These are phyloP conservation scores for Heimioporus punctisporus DNA, from an alignment of 1,284 basidiomycete species.

Conservation along the genomic window DNA sequence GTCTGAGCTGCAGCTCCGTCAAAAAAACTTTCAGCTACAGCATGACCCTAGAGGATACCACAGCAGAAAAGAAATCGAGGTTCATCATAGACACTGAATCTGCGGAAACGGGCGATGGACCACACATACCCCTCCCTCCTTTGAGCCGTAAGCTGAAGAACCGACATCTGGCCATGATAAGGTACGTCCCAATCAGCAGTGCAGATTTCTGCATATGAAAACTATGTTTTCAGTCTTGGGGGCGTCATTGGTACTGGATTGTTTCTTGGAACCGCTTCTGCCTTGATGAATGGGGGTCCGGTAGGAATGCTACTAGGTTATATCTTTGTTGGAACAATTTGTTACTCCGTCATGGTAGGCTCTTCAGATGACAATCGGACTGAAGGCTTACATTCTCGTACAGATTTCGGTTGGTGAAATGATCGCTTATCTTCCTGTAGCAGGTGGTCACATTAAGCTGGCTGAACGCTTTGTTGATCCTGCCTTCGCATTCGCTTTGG, in stretches of 20 bases:
- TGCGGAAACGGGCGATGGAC: background rate
- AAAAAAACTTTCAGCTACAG: background rate
- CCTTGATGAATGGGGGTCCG: slow-evolving; percentile 27
- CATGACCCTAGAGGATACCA: slow-evolving; percentile 1
- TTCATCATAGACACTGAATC: slow-evolving; percentile 2
- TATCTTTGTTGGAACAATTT: slow-evolving; percentile 28
- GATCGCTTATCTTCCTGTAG: slow-evolving; percentile 38
- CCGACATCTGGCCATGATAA: slow-evolving; percentile 27
- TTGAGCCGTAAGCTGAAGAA: slow-evolving; percentile 25
- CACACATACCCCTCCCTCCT: background rate
- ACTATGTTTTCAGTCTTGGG: slow-evolving; percentile 27
- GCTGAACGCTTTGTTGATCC: slow-evolving; percentile 71
- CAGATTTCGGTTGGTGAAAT: slow-evolving; percentile 33
- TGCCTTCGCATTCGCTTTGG: slow-evolving; percentile 67
- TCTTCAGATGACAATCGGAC: background rate
- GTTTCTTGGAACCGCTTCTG: slow-evolving; percentile 35
- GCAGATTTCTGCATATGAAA: too few species aligned
- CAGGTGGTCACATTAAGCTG: slow-evolving; percentile 66
- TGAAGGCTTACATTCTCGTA: background rate
- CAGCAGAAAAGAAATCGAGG: slow-evolving; percentile 1
- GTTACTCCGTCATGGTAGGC: slow-evolving; percentile 23
- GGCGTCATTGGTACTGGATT: slow-evolving; percentile 51
- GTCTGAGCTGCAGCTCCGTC: background rate
- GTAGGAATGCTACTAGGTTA: slow-evolving; percentile 33
- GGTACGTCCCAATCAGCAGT: slow-evolving; percentile 15